Base-by-base conservation (phyloP, 2,329 filamentous ascomycete species). In the Fusarium sp. region DNA sequence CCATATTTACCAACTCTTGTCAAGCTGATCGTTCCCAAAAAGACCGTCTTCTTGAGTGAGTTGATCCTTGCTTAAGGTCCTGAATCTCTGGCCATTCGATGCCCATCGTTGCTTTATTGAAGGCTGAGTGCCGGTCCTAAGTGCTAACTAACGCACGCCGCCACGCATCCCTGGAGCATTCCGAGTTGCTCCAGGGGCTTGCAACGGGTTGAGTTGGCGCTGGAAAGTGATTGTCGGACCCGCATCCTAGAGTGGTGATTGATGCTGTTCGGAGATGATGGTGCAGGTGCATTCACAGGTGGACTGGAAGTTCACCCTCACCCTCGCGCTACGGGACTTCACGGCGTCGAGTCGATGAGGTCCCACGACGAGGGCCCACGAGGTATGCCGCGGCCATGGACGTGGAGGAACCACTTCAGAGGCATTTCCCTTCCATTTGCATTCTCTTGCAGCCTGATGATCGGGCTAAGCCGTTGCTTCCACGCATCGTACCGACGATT, bases 231-330 rank as follows among this genome's bases (percentile, higher is more conserved):
- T 56, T 59, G 52, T 34, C 59, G 50, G 62, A 59, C 59, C 70
- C 70, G 68, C 59, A 59, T 25, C 24, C 59, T 62, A 62, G 59
- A 49, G 59, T 67, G 62, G 62, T 66, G 64, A 57, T 63, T 66
- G 66, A 66, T 74, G 59, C 59, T 63, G 49, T 62, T 73, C 73
- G 71, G 73, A 74, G 64, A 73, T 72, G 72, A 74, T 65, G 70
- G 32, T 53, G 24, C 32, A 18, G 46, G 30, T 38, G 30, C 30
- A 14, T 15, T 27, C 20, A 14, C n/a, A 52, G 34, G 63, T 73
- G 73, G 68, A 46, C 55, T 54, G 43, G 51, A 55, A 47, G 47
- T 42, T 69, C 53, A 29, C 32, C 18, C 49, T 51, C 63, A 59
- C 34, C 12, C 24, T 53, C 51, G 46, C 63, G 57, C 59, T 64